Conservation (phyloP, 2,329 filamentous ascomycete species). For the Trichoderma arundinaceum region DNA sequence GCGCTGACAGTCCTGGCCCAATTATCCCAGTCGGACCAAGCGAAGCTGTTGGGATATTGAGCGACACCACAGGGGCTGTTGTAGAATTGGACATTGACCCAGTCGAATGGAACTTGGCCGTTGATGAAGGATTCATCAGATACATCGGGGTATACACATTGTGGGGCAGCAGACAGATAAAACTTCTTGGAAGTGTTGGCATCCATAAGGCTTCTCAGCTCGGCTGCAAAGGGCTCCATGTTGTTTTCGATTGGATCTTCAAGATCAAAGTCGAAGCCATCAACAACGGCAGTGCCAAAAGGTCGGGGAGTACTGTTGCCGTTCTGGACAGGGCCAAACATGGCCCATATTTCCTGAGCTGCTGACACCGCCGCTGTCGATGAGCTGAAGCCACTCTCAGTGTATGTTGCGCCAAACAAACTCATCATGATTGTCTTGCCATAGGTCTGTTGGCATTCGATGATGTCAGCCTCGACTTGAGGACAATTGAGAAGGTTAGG, state of each 20-base stretch:
- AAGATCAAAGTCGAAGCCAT: constrained; percentile 81
- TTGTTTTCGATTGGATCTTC: constrained; percentile 62
- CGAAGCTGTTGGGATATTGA: constrained; percentile 54
- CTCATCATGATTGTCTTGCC: constrained; percentile 72
- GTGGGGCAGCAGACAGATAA: constrained; percentile 69
- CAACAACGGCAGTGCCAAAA: constrained; percentile 68
- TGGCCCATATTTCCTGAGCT: constrained; percentile 70
- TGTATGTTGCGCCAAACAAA: constrained; percentile 72
- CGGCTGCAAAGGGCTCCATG: constrained; percentile 64
- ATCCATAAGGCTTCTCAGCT: constrained; percentile 62
- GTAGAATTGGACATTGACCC: constrained; percentile 69
- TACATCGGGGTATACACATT: constrained; percentile 69
- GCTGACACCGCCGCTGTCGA: constrained; percentile 56
- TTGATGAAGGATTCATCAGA: constrained; percentile 63
- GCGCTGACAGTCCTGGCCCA: constrained; percentile 65
- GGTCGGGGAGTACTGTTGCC: constrained; percentile 61
- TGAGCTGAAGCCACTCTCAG: constrained; percentile 68
- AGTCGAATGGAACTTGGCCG: constrained; percentile 60
- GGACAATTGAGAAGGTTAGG: constrained; percentile 61
- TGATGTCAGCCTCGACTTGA: constrained; percentile 63
- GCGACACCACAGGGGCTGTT: constrained; percentile 70
- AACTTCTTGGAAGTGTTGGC: constrained; percentile 60
- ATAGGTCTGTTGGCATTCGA: constrained; percentile 61
- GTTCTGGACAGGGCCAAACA: constrained; percentile 64
- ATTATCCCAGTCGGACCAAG: constrained; percentile 67